These are phyloP conservation scores for Neurospora sp. DNA, from an alignment of 495 filamentous ascomycete genomes.

Conservation along the genomic window DNA sequence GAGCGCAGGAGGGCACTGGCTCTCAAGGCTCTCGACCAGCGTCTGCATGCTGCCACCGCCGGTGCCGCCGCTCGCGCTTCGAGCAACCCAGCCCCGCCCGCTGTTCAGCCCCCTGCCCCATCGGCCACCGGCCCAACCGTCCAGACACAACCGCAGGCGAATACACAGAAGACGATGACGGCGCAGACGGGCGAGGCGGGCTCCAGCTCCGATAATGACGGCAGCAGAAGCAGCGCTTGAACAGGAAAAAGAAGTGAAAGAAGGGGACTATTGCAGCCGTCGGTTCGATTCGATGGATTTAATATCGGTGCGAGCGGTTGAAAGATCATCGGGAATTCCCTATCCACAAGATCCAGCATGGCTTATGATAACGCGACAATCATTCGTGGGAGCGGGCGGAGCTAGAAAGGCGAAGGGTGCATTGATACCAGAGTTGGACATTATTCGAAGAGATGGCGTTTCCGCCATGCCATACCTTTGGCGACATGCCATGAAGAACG, in stretches of 20 bases:
- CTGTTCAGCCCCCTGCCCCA: constrained; percentile 25
- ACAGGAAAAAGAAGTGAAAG: not conserved
- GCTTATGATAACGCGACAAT: not conserved
- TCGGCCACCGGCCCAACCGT: constrained; percentile 36
- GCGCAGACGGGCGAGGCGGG: constrained; percentile 45
- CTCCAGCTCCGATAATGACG: constrained; percentile 55
- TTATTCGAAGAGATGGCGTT: not conserved
- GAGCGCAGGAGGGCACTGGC: constrained; percentile 63
- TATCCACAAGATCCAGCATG: not conserved
- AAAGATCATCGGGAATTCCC: not conserved
- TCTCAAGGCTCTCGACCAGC: constrained; percentile 82
- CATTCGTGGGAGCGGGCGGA: not conserved
- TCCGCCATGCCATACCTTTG: not conserved
- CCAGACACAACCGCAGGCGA: constrained; percentile 38
- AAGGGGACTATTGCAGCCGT: not conserved
- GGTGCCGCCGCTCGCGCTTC: constrained; percentile 30
- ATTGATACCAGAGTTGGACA: not conserved
- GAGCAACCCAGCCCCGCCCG: constrained; percentile 23
- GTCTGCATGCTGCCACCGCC: constrained; percentile 71
- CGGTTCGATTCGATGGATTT: not conserved
- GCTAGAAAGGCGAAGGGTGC: not conserved
- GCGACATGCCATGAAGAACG: not conserved
- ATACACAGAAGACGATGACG: constrained; percentile 37
- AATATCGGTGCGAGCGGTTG: not conserved
- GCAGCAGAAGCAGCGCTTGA: constrained; percentile 20